Base-by-base conservation (phyloP, 306 rosid species). In the Inga laurina region DNA sequence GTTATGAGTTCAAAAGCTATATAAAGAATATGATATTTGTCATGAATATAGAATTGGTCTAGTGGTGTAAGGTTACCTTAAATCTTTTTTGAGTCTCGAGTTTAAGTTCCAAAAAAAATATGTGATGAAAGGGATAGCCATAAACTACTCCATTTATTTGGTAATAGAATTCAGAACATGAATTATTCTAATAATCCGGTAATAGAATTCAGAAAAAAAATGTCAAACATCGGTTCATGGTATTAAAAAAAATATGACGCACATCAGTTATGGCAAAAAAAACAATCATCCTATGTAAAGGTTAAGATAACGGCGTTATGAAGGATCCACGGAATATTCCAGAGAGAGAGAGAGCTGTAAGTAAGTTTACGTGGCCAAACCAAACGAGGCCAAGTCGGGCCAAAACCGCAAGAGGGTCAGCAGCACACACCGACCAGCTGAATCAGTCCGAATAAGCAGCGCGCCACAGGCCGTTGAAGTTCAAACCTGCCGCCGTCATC, bases 21-120 rank as follows among this genome's bases (percentile, higher is more conserved):
- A 39, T 39, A 39, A 39, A 6, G 8, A 39, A 39, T 39, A 39
- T 39, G 43, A 39, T 39, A 2, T 1, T 0, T 39, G 8, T 6
- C 8, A 39, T 1, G 8, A 0, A 39, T 5, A 39, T 0, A 0
- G 0, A 37, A 0, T 39, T 39, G 43, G 1, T 39, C 6, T 39
- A 6, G 8, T 1, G 0, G 43, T 39, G 8, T 1, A 39, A 6
- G 8, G 7, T 5, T 0, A 6, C 1, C 0, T 1, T 39, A 1
- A 39, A 39, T 39, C 0, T 39, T 0, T 0, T 37, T 37, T 37
- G 5, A 0, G 0, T 37, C 0, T 37, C 0, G 0, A 37, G 1
- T 39, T 39, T 39, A 2, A 39, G 8, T 39, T 0, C 0, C 0
- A 6, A 39, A 39, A 6, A 1, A 39, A 6, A 39, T 3, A 37